Evolutionary conservation across 768 basidiomycete species (phyloP).

Genomic region (Hypsizygus marmoreus): DNA sequence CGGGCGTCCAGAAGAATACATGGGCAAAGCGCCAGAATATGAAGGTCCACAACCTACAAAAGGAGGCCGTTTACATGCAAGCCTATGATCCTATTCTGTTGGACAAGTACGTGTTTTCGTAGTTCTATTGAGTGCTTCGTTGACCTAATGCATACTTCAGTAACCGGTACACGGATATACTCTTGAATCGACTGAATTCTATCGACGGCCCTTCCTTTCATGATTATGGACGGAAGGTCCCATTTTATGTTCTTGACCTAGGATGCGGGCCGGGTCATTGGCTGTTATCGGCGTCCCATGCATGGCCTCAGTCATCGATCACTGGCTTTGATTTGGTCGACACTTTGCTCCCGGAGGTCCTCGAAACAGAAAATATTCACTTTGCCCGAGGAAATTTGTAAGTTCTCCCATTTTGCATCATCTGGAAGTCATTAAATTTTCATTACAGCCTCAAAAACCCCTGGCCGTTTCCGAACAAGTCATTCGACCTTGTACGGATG

Average conservation of each 20-base stretch:
- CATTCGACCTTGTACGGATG: slow-evolving; percentile 76
- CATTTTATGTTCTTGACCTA: slow-evolving; percentile 64
- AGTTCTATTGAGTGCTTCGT: slow-evolving; percentile 4
- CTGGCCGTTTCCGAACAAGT: slow-evolving; percentile 62
- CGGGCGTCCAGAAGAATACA: slow-evolving; percentile 26
- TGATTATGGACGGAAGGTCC: slow-evolving; percentile 47
- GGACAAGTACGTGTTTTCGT: slow-evolving; percentile 51
- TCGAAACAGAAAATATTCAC: slow-evolving; percentile 41
- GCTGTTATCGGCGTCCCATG: slow-evolving; percentile 59
- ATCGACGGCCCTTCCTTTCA: slow-evolving; percentile 63
- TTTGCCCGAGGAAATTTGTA: slow-evolving; percentile 72
- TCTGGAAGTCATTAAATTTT: background rate
- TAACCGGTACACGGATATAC: slow-evolving; percentile 56
- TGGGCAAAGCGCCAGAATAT: slow-evolving; percentile 47
- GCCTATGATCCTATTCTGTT: slow-evolving; percentile 58
- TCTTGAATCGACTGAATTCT: slow-evolving; percentile 58
- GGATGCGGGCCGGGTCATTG: slow-evolving; percentile 78
- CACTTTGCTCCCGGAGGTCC: slow-evolving; percentile 39
- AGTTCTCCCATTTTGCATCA: slow-evolving; percentile 27
- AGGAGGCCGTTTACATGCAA: slow-evolving; percentile 63
- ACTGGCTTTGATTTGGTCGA: slow-evolving; percentile 70
- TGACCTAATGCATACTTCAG: slow-evolving; percentile 35
- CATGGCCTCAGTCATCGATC: slow-evolving; percentile 63
- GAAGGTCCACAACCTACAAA: slow-evolving; percentile 57
- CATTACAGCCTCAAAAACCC: slow-evolving; percentile 47